phyloP scores from a whole-genome alignment of 495 filamentous ascomycete species.

The Rhypophila decipiens region DNA sequence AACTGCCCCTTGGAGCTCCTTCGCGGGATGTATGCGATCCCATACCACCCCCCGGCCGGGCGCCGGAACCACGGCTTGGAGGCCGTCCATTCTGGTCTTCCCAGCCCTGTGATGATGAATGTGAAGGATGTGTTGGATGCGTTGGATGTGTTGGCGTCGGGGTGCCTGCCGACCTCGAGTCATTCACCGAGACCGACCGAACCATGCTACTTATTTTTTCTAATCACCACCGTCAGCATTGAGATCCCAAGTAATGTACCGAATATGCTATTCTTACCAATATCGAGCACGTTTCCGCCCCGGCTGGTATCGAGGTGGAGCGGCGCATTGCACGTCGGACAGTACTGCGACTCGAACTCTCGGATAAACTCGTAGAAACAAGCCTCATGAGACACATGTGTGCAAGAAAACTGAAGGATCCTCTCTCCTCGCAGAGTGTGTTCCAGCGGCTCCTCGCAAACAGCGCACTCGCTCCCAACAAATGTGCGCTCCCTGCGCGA shows the following conservation, averaged over 20 bases:
- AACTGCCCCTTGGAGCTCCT: constrained; percentile 22
- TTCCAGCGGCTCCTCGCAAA: constrained; percentile 95
- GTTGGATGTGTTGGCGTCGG: constrained; percentile 31
- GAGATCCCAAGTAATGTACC: too few relatives aligned
- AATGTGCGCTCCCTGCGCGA: constrained; percentile 90
- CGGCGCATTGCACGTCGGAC: constrained; percentile 90
- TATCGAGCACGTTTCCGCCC: constrained; percentile 89
- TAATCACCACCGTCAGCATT: constrained; percentile 31
- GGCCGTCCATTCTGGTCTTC: constrained; percentile 43
- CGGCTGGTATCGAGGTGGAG: constrained; percentile 90
- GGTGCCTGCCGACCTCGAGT: constrained; percentile 48
- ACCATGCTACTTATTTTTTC: constrained; percentile 96
- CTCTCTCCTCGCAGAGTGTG: constrained; percentile 93
- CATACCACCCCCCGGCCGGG: constrained; percentile 25
- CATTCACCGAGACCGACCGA: constrained; percentile 69
- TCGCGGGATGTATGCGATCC: constrained; percentile 2
- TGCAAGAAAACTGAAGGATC: constrained; percentile 92
- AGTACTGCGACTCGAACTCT: constrained; percentile 91
- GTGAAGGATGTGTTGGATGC: too few relatives aligned
- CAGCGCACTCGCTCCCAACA: constrained; percentile 87
- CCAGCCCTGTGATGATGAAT: too few relatives aligned
- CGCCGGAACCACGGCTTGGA: constrained; percentile 42
- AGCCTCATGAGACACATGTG: constrained; percentile 93
- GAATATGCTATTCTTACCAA: constrained; percentile 52
- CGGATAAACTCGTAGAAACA: constrained; percentile 99